Evolutionary conservation across 192 early-diverging fungal genomes (phyloP).

Genomic region (Cladochytrium replicatum): DNA sequence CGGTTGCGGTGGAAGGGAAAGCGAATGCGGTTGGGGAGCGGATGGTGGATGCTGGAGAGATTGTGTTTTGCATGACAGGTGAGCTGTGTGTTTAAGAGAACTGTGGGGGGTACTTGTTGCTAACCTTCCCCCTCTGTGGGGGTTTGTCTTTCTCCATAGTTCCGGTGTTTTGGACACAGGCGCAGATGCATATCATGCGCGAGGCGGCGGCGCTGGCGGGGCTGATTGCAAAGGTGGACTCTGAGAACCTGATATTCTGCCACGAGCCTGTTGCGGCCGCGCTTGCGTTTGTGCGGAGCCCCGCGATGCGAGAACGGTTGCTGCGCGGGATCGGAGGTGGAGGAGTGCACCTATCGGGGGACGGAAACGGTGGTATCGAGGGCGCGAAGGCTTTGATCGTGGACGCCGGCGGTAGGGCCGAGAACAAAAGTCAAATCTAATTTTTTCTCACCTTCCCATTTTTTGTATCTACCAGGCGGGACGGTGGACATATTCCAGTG

Average conservation of each 20-base stretch:
- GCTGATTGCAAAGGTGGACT: background rate
- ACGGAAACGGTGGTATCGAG: background rate
- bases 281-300: background rate
- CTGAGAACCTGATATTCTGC: background rate
- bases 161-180: background rate
- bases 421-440: no score
- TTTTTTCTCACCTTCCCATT: background rate
- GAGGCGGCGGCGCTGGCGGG: background rate
- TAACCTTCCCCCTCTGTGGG: no score
- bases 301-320: background rate
- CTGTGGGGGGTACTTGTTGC: background rate
- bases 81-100: background rate
- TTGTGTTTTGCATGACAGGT: background rate
- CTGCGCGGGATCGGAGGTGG: background rate
- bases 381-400: conserved; percentile 1
- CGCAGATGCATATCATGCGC: background rate
- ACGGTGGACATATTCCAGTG: conserved; percentile 6
- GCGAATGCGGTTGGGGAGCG: background rate
- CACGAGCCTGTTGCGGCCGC: conserved; percentile 6
- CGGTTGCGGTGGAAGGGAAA: background rate
- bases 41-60: background rate
- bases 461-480: background rate
- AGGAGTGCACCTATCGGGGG: no score
- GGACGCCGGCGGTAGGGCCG: conserved; percentile 1
- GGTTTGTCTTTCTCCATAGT: background rate